Percentiles rank a stretch among this genome's conserved stretches.
Conservation (phyloP, 257 asterid species). For the Datura wrightii region DNA sequence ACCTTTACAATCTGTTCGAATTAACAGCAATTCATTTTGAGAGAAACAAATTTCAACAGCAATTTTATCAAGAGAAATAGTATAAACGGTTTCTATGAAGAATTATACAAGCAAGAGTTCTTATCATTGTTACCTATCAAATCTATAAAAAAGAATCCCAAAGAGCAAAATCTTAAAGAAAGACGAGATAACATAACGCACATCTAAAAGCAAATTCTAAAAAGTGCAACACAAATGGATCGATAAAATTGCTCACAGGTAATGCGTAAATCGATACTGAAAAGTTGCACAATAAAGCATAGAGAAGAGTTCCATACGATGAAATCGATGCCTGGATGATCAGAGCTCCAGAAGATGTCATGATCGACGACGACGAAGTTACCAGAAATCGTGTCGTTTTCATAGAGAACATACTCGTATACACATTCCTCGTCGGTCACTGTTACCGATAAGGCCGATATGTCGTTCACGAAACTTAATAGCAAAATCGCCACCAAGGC, state of each 20-base stretch:
- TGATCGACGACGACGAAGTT: slow-evolving; percentile 82
- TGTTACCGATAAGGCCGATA: slow-evolving; percentile 61
- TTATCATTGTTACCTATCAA: background rate
- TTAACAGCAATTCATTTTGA: background rate
- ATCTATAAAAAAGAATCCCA: background rate
- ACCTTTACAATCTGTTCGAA: slow-evolving; percentile 7
- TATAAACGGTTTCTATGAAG: background rate
- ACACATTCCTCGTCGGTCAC: slow-evolving; percentile 81
- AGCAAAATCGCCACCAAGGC: slow-evolving; percentile 47
- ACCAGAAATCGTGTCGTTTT: slow-evolving; percentile 80
- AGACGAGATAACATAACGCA: background rate
- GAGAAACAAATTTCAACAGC: background rate
- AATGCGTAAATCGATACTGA: background rate
- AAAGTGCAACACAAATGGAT: background rate
- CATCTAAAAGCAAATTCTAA: background rate
- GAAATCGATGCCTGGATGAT: slow-evolving; percentile 80
- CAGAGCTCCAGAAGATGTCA: slow-evolving; percentile 77
- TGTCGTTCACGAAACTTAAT: slow-evolving; percentile 46
- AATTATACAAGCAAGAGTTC: background rate
- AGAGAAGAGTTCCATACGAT: slow-evolving; percentile 44
- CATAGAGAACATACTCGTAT: slow-evolving; percentile 73
- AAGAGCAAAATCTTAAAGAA: background rate
- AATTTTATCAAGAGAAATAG: background rate
- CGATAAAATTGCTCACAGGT: background rate
- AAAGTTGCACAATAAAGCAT: background rate